Evolutionary conservation across 2,329 filamentous ascomycete species (phyloP).

Genomic region (Paramyrothecium sp.): DNA sequence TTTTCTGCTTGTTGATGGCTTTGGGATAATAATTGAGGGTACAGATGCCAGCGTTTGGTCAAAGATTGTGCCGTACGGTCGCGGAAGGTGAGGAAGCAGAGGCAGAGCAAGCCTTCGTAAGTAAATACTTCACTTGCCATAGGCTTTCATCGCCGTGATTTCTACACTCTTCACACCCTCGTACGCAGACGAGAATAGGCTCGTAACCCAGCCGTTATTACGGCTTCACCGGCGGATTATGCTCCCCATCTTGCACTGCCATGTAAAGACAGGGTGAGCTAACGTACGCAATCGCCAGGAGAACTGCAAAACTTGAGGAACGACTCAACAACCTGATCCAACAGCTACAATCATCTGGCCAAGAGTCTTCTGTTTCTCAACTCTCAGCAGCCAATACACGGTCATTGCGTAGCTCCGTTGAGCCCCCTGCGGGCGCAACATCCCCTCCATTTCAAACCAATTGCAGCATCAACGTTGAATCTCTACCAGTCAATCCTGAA

Average conservation of each 20-base stretch:
- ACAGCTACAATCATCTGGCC: constrained; percentile 42
- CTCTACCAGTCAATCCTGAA: constrained; percentile 11
- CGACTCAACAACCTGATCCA: constrained; percentile 48
- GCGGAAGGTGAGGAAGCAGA: constrained; percentile 50
- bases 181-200: not conserved
- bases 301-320: constrained; percentile 49
- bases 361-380: constrained; percentile 18
- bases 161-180: not conserved
- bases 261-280: too few relatives aligned
- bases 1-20: not conserved
- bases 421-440: too few relatives aligned
- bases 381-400: not conserved
- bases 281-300: too few relatives aligned
- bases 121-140: constrained; percentile 15
- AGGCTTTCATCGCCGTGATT: not conserved
- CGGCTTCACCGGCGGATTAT: too few relatives aligned
- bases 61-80: constrained; percentile 47
- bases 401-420: too few relatives aligned
- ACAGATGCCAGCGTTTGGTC: constrained; percentile 45
- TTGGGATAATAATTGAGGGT: not conserved
- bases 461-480: constrained; percentile 6
- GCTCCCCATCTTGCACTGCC: too few relatives aligned
- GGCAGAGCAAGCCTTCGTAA: constrained; percentile 49
- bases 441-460: too few relatives aligned
- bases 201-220: too few relatives aligned